A percentile compares a stretch with the other conserved stretches of the same genome.
phyloP scores from a whole-genome alignment of 805 yeast species.

The Lipomyces chichibuensis region DNA sequence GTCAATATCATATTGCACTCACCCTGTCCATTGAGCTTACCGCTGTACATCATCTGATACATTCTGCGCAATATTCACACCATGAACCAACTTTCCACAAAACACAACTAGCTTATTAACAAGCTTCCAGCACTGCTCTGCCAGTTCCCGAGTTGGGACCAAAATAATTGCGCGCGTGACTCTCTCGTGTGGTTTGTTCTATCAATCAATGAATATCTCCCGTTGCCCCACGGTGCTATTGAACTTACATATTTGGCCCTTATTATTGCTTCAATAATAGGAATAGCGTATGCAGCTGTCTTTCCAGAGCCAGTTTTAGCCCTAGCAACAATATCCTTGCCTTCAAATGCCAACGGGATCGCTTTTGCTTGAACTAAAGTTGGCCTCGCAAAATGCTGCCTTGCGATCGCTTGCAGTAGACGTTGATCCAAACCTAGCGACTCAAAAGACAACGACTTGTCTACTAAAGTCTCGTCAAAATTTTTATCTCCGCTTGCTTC shows the following conservation, averaged over 20 bases:
- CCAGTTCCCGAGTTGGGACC: slow-evolving; percentile 92
- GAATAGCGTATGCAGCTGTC: slow-evolving; percentile 87
- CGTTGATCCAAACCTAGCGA: slow-evolving; percentile 81
- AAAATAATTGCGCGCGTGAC: slow-evolving; percentile 65
- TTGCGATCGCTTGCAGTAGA: slow-evolving; percentile 75
- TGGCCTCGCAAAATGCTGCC: slow-evolving; percentile 78
- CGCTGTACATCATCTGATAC: slow-evolving; percentile 69
- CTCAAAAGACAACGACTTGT: slow-evolving; percentile 58
- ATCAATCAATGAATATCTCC: neutral
- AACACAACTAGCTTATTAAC: slow-evolving; percentile 67
- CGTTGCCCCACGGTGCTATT: neutral
- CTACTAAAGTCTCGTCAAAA: slow-evolving; percentile 2
- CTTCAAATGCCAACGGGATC: slow-evolving; percentile 89
- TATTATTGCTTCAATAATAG: slow-evolving; percentile 78
- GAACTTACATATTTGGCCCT: slow-evolving; percentile 37
- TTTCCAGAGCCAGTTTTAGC: slow-evolving; percentile 97
- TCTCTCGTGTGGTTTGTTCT: slow-evolving; percentile 36
- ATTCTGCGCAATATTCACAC: slow-evolving; percentile 68
- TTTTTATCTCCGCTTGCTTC: neutral
- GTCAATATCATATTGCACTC: neutral
- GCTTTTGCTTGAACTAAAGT: slow-evolving; percentile 88
- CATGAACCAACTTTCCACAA: slow-evolving; percentile 66
- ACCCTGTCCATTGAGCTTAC: slow-evolving; percentile 4
- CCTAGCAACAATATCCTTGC: slow-evolving; percentile 88
- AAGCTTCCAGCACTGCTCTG: slow-evolving; percentile 79